Evolutionary conservation across 108 stramenopile genomes (phyloP), one percentile per base, ranked within the genome.

Genomic region (Skeletonema potamos): DNA sequence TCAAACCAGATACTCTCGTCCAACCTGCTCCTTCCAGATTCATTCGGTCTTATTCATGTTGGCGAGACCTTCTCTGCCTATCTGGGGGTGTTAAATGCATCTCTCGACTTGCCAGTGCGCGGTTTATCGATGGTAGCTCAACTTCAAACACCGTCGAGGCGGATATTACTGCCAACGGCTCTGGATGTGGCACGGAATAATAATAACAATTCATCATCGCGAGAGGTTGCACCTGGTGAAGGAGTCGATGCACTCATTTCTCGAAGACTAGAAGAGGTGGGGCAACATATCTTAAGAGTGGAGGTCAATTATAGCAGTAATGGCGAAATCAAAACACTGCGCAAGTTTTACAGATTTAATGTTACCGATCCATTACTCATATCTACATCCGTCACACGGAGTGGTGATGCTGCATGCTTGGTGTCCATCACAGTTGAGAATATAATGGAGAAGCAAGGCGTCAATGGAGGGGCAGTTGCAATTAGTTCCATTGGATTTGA

Each of bases 301-400:
- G 93, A 94, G 77, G 89, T 94, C 22, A 79, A 81, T 3, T 94
- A 94, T 62, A 66, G 71, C 0, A 30, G 34, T 10, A 84, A 86
- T 61, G 87, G 89, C n/a, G 55, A 57, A 12, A 85, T n/a, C n/a
- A n/a, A 90, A 64, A 90, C 88, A 9, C 77, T 94, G 37, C 79
- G 91, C 8, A 94, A 92, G 69, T 94, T 92, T 81, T 94, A 94
- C 76, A 79, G 93, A 10, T 94, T 94, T 70, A 87, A 89, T 61
- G 93, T 94, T 8, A 69, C 86, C 10, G 70, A 66, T 44, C 93
- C 93, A 8, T 60, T 94, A 37, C 64, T 60, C 18, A 83, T 92
- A 8, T 39, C 64, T n/a, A 80, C 74, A 64, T 33, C 39, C 11
- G 82, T 82, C 1, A 62, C 75, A 29, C 77, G 91, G 17, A 58